Conservation (phyloP, 176 grass and related monocot species). For the Oryza meridionalis region DNA sequence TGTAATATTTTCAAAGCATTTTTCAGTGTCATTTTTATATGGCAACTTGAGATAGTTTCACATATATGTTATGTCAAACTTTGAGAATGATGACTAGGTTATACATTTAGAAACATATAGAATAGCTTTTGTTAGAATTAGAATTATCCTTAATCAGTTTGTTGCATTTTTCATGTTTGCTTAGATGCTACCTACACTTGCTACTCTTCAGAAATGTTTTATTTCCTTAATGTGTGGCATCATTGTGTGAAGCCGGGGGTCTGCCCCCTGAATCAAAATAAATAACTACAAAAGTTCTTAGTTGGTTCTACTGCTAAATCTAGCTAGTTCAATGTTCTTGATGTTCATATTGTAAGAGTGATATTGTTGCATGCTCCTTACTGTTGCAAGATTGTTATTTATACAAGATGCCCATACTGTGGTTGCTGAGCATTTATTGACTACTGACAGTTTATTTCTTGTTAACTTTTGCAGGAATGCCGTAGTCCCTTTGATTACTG, state of each 20-base stretch:
- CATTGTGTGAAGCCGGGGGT: not conserved
- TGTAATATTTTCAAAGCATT: not conserved
- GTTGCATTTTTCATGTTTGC: not conserved
- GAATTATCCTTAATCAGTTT: not conserved
- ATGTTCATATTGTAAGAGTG: constrained; percentile 10
- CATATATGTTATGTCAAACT: not conserved
- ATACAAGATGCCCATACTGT: not conserved
- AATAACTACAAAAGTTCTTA: not conserved
- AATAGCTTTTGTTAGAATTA: not conserved
- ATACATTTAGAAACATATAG: not conserved
- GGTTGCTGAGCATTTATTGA: constrained; percentile 7
- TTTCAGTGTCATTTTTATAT: not conserved
- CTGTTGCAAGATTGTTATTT: not conserved
- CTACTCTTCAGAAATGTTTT: not conserved
- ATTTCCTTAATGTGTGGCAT: not conserved
- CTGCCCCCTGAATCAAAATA: not conserved
- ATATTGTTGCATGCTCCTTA: not conserved
- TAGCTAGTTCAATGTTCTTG: constrained; percentile 1
- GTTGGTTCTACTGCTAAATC: not conserved
- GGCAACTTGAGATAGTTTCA: not conserved
- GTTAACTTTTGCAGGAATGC: constrained; percentile 62
- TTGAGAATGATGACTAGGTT: not conserved
- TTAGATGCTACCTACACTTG: not conserved
- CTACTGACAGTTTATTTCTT: constrained; percentile 30
- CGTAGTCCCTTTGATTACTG: constrained; percentile 91